These are phyloP conservation scores for Actinomucor elegans DNA, from an alignment of 371 early-diverging fungal species.

Conservation along the genomic window DNA sequence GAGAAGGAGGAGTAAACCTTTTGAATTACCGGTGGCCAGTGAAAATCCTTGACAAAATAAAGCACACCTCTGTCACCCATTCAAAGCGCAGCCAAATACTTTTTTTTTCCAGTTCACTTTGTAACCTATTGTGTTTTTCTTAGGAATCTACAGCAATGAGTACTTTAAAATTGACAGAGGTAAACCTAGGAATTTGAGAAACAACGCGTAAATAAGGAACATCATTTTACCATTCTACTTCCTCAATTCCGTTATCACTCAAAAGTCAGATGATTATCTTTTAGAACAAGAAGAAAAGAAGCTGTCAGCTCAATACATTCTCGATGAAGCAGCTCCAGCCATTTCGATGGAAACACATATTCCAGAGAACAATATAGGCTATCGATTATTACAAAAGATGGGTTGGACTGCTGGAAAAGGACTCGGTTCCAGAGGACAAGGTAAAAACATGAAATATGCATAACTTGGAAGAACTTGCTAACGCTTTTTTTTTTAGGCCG, in stretches of 20 bases:
- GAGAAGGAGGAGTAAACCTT: too few relatives aligned
- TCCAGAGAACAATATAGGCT: constrained; percentile 61
- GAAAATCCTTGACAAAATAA: too few relatives aligned
- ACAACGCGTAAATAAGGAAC: background rate
- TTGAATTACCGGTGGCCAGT: too few relatives aligned
- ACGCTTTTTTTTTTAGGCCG: constrained; percentile 45
- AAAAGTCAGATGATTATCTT: background rate
- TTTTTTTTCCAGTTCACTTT: too few relatives aligned
- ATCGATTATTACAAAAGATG: constrained; percentile 60
- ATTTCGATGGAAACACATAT: constrained; percentile 58
- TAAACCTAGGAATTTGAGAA: background rate
- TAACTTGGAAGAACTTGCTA: background rate
- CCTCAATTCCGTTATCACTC: background rate
- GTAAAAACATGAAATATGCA: constrained; percentile 11
- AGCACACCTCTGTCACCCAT: too few relatives aligned
- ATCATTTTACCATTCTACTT: background rate
- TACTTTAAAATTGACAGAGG: background rate
- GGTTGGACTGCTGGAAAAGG: constrained; percentile 70
- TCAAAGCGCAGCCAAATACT: too few relatives aligned
- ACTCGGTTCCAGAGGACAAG: constrained; percentile 52
- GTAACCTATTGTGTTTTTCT: too few relatives aligned
- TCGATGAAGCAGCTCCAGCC: constrained; percentile 21
- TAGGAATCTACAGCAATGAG: background rate
- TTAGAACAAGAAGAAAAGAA: background rate
- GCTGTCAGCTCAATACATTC: background rate